Evolutionary conservation across 352 stramenopile genomes (phyloP), one percentile per base, ranked within the genome.

Genomic region (Pythium aristosporum): DNA sequence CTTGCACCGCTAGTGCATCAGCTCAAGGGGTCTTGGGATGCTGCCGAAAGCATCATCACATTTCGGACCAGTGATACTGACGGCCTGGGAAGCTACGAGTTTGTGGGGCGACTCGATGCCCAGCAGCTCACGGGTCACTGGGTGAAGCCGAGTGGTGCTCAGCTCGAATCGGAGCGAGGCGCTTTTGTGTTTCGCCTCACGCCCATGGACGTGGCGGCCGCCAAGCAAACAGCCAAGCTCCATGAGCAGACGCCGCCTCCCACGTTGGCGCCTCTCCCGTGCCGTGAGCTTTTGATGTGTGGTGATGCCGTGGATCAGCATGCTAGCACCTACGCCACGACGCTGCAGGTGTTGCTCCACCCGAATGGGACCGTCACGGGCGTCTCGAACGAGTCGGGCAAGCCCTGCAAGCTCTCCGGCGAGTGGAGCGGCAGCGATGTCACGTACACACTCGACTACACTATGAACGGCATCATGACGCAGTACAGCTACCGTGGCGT

Each of bases 401-500:
- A 43, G 50, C 48, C n/a, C 2, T 66, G 48, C 59, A 5, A 20
- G n/a, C 20, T 66, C 9, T 16, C n/a, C 3, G 59, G 50, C 2
- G 46, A 48, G 2, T 59, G 48, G 49, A 53, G 21, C 9, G 59
- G 42, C 16, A 42, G 6, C 28, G 51, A 3, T 5, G 21, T 60
- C 37, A 23, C 30, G 37, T 66, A 60, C 42, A 54, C n/a, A 21
- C 23, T 66, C 18, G 41, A 58, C 18, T 66, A 54, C 34, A 21
- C 25, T 13, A n/a, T 59, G 5, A 21, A 52, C 30, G 49, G 32
- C 4, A 20, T 54, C 7, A 54, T 28, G 32, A 36, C 32, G 8
- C 47, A 59, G 28, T 66, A 60, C 50, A 44, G 20, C 10, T 66
- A 66, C 30, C 25, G 41, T 20, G 59, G 59, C 8, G 34, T 61